Percentiles rank a stretch among this genome's conserved stretches.
phyloP scores from a whole-genome alignment of 176 grass and related monocot genomes.

The Chrysopogon serrulatus region DNA sequence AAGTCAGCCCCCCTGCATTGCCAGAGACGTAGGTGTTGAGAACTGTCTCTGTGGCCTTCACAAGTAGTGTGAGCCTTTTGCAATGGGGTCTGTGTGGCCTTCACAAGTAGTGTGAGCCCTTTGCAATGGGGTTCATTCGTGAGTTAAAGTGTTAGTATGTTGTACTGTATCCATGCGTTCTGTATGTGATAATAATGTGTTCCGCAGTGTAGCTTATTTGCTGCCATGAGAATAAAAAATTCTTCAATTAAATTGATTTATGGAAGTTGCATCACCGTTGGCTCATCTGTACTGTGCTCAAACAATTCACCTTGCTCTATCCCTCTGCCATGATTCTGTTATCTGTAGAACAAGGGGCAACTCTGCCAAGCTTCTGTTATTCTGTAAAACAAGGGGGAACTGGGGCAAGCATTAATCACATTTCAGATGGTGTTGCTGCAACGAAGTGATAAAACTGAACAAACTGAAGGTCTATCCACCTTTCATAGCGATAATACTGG shows the following conservation, averaged over 20 bases:
- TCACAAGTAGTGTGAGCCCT: no score
- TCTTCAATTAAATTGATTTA: constrained; percentile 8
- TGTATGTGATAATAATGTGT: constrained; percentile 34
- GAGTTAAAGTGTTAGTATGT: neutral
- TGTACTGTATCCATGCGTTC: neutral
- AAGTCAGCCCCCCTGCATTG: constrained; percentile 46
- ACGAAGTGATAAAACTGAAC: neutral
- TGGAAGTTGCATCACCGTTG: constrained; percentile 4
- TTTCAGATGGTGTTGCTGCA: no score
- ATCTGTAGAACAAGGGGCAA: constrained; percentile 1
- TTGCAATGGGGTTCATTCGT: neutral
- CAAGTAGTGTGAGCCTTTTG: constrained; percentile 25
- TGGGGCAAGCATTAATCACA: neutral
- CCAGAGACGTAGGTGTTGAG: constrained; percentile 38
- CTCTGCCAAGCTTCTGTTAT: neutral
- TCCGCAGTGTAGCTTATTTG: constrained; percentile 27
- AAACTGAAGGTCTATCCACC: neutral
- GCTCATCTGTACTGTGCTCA: no score
- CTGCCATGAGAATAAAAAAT: constrained; percentile 15
- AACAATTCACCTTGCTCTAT: neutral
- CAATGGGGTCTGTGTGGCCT: no score
- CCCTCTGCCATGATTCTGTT: constrained; percentile 17
- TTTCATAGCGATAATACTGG: neutral
- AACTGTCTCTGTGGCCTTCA: constrained; percentile 61
- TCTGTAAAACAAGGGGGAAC: neutral